Conservation (phyloP, 148 eudicot genomes). For the Pouteria glomerata region DNA sequence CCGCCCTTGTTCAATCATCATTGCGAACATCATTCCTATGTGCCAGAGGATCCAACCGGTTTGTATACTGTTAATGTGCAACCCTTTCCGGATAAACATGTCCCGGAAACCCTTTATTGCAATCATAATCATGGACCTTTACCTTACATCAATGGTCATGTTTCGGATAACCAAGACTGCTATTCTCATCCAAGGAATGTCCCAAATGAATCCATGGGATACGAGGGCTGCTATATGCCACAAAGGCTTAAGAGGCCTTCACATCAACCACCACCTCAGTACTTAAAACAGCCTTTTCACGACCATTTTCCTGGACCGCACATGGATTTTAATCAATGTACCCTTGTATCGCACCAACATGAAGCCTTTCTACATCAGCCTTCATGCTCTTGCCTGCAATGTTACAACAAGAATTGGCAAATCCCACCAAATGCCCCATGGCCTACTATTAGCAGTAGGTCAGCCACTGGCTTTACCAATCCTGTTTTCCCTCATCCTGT, state of each 20-base stretch:
- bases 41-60: conserved; percentile 29
- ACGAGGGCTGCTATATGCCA: conserved; percentile 29
- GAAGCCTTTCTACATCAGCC: conserved; percentile 36
- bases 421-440: conserved; percentile 22
- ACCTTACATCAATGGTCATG: conserved; percentile 17
- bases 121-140: conserved; percentile 17
- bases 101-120: conserved; percentile 18
- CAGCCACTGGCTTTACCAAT: conserved; percentile 13
- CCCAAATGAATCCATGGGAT: conserved; percentile 15
- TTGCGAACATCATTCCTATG: conserved; percentile 25
- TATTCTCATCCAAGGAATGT: conserved; percentile 20
- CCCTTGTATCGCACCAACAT: conserved; percentile 21
- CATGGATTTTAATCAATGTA: conserved; percentile 29
- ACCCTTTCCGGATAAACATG: conserved; percentile 24
- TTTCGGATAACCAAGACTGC: conserved; percentile 17
- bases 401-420: conserved; percentile 37
- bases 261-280: conserved; percentile 23
- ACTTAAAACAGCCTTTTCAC: conserved; percentile 19
- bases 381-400: conserved; percentile 46
- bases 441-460: conserved; percentile 14
- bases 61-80: conserved; percentile 23
- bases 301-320: conserved; percentile 33
- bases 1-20: conserved; percentile 26
- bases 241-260: conserved; percentile 25
- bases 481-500: conserved; percentile 3